Conservation (phyloP, 73 alveolate genomes). For the Diophrys appendiculata region DNA sequence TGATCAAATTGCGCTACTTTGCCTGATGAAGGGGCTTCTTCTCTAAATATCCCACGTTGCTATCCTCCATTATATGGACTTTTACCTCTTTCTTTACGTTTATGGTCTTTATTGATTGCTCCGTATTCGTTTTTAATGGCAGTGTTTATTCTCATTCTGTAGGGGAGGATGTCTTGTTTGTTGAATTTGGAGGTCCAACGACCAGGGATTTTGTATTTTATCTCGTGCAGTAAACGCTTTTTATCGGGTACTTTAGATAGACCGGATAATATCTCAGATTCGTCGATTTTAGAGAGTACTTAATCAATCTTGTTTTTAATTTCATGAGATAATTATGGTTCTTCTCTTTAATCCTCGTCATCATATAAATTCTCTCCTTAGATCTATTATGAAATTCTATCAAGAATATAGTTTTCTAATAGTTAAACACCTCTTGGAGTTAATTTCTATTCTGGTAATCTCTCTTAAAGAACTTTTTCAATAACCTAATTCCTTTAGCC, state of each 20-base stretch:
- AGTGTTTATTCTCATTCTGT: conserved; percentile 4
- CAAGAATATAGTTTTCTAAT: background rate
- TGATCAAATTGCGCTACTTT: background rate
- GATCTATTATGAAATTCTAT: background rate
- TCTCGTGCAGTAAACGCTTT: conserved; percentile 31
- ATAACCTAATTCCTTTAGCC: background rate
- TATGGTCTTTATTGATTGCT: conserved; percentile 34
- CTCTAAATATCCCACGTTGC: too few species aligned
- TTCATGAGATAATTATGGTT: background rate
- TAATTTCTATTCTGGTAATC: background rate
- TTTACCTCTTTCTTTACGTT: conserved; percentile 4
- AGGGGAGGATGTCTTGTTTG: conserved; percentile 57
- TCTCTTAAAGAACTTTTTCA: background rate
- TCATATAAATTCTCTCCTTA: background rate
- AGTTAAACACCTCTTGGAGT: background rate
- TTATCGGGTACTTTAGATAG: conserved; percentile 50
- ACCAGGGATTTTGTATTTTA: conserved; percentile 61
- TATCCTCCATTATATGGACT: too few species aligned
- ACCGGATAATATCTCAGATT: background rate
- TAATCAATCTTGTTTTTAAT: background rate
- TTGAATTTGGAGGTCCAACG: conserved; percentile 61
- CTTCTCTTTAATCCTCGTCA: background rate
- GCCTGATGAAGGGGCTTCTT: background rate
- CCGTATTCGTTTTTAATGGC: conserved; percentile 53
- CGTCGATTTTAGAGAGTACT: background rate